Evolutionary conservation across 2,329 filamentous ascomycete genomes (phyloP), one percentile per base, ranked within the genome.

Genomic region (Periconia macrospinosa): DNA sequence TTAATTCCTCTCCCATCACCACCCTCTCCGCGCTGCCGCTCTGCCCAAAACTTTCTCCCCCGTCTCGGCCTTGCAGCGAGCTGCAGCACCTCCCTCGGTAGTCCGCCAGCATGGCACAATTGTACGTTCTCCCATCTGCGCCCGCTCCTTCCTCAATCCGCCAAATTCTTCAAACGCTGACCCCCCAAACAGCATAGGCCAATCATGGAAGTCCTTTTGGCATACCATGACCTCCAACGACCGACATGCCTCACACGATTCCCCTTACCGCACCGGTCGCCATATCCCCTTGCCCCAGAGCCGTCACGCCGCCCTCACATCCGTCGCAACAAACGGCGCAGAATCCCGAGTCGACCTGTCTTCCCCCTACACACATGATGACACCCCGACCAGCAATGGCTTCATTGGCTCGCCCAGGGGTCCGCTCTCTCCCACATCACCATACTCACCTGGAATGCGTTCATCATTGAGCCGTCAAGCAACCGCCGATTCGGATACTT

Each of bases 191-290:
- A 74, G 70, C 53, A 66, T 75, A 46, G 63, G 69, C 33, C 56
- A 63, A 51, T 86, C 88, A 76, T 89, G 94, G 77, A 89, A 89
- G 77, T 90, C 89, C 58, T 93, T 99, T 79, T 99, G 94, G 94
- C 94, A 97, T 65, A 94, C 74, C 55, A 76, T 89, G 83, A 89
- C 85, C 72, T 88, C 85, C 60, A 83, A 87, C 68, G 83, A 86
- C 79, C 96, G 94, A 58, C 86, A 99, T 79, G 96, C 94, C 60
- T 88, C 87, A 57, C 90, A 89, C 81, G 91, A 99, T 78, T 96
- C 93, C 55, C 92, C 94, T 47, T 95, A 96, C 78, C 88, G 92
- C 71, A 91, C 90, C 56, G 92, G 92, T 60, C 87, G 89, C 71
- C 93, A 97, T 77, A 90, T 96, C 56, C 92, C 92, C 57, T 85